phyloP scores from a whole-genome alignment of 371 early-diverging fungal species.

The Mucor irregularis region DNA sequence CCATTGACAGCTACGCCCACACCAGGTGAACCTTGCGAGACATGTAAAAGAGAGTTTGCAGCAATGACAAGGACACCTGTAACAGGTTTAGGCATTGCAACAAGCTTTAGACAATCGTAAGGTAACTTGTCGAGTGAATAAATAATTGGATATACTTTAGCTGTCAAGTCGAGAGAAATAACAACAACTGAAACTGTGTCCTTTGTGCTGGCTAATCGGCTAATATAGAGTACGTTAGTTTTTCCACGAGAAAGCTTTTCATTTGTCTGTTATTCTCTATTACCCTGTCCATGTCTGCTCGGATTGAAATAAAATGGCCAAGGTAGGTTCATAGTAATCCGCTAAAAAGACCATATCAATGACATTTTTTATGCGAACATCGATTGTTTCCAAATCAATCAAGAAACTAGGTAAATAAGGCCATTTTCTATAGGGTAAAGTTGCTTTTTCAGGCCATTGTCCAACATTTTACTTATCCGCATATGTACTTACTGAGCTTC shows the following conservation, averaged over 20 bases:
- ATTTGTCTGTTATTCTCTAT: not conserved
- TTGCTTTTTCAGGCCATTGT: not conserved
- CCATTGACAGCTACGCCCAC: slow-evolving; percentile 77
- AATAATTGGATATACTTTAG: slow-evolving; percentile 77
- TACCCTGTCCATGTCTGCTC: slow-evolving; percentile 89
- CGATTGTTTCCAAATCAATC: slow-evolving; percentile 69
- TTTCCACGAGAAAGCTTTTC: not conserved
- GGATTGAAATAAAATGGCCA: slow-evolving; percentile 90
- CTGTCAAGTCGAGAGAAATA: slow-evolving; percentile 81
- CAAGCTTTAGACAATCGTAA: slow-evolving; percentile 72
- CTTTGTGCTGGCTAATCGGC: slow-evolving; percentile 66
- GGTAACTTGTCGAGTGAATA: slow-evolving; percentile 80
- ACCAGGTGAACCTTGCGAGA: slow-evolving; percentile 84
- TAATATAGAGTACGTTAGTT: slow-evolving; percentile 12
- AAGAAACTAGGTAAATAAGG: slow-evolving; percentile 82
- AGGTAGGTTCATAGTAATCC: slow-evolving; percentile 91
- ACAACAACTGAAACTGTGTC: slow-evolving; percentile 85
- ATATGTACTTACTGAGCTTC: slow-evolving; percentile 49
- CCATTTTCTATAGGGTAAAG: slow-evolving; percentile 64
- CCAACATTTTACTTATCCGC: too few relatives aligned
- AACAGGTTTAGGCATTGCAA: slow-evolving; percentile 81
- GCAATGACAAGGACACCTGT: slow-evolving; percentile 86
- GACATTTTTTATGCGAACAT: slow-evolving; percentile 75
- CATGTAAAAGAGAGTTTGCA: slow-evolving; percentile 80
- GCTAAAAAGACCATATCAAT: slow-evolving; percentile 89